These are phyloP conservation scores for Diphasiastrum complanatum DNA, from an alignment of 83 land plant genomes.

Conservation along the genomic window DNA sequence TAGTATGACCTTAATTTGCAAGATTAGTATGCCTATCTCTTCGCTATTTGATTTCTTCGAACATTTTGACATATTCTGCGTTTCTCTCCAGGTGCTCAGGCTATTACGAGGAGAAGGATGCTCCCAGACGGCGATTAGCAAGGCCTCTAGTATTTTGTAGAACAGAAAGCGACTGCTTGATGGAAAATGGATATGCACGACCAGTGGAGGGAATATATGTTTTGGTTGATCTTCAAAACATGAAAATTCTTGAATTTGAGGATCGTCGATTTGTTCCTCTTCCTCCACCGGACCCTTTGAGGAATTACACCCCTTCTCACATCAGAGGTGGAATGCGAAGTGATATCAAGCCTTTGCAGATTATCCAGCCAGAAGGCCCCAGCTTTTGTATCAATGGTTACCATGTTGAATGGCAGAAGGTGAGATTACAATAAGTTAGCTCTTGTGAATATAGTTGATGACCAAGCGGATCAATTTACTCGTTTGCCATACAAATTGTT, in stretches of 20 bases:
- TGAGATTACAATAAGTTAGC: conserved; percentile 3
- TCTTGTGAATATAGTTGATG: conserved; percentile 2
- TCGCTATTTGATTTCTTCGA: too few species aligned
- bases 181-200: conserved; percentile 99
- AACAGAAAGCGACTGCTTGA: conserved; percentile 94
- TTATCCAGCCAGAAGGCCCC: conserved; percentile 94
- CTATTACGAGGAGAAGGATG: conserved; percentile 75
- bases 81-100: conserved; percentile 82
- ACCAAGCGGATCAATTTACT: neutral
- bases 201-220: conserved; percentile 95
- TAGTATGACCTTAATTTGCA: too few species aligned
- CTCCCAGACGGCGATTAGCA: conserved; percentile 90
- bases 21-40: too few species aligned
- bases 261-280: conserved; percentile 80
- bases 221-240: conserved; percentile 86
- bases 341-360: conserved; percentile 88
- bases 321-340: conserved; percentile 85
- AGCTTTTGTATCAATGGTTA: conserved; percentile 90
- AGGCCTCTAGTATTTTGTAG: conserved; percentile 93
- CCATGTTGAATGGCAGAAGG: conserved; percentile 98
- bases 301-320: conserved; percentile 90
- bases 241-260: conserved; percentile 86
- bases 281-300: conserved; percentile 93
- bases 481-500: neutral
- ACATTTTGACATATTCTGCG: too few species aligned